Conservation (phyloP, 148 eudicot genomes). For the Simmondsia chinensis region DNA sequence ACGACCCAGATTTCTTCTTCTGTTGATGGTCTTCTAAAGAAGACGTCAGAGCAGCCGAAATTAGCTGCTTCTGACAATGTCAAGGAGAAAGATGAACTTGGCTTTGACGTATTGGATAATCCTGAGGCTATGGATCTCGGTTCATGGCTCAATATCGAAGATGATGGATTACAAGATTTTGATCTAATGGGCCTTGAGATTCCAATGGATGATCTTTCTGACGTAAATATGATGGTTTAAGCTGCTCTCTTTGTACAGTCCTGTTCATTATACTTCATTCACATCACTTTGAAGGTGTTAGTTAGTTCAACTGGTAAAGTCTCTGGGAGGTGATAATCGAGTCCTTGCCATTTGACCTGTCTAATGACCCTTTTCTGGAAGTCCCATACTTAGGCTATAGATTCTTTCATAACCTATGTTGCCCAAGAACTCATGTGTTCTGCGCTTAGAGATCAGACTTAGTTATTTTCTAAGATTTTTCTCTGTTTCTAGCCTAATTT, state of each 20-base stretch:
- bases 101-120: slow-evolving; percentile 26
- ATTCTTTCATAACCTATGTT: slow-evolving; percentile 29
- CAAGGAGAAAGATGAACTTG: slow-evolving; percentile 22
- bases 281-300: no score
- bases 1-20: slow-evolving; percentile 41
- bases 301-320: no score
- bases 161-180: slow-evolving; percentile 48
- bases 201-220: slow-evolving; percentile 77
- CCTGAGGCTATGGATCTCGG: slow-evolving; percentile 38
- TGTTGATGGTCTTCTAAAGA: slow-evolving; percentile 30
- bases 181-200: slow-evolving; percentile 59
- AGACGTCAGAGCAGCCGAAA: slow-evolving; percentile 35
- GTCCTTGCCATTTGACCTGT: no score
- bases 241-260: slow-evolving; percentile 30
- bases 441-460: slow-evolving; percentile 30
- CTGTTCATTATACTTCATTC: slow-evolving; percentile 24
- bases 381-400: slow-evolving; percentile 25
- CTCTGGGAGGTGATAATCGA: no score
- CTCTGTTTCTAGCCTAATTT: no score
- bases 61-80: slow-evolving; percentile 12
- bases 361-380: slow-evolving; percentile 20
- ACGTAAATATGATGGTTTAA: slow-evolving; percentile 56
- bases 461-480: no score
- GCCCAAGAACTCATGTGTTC: slow-evolving; percentile 4
- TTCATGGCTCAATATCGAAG: slow-evolving; percentile 73